Percentiles rank a stretch among this genome's conserved stretches.
Evolutionary conservation across 2,329 filamentous ascomycete species (phyloP).

Genomic region (Aspergillus fijiensis): DNA sequence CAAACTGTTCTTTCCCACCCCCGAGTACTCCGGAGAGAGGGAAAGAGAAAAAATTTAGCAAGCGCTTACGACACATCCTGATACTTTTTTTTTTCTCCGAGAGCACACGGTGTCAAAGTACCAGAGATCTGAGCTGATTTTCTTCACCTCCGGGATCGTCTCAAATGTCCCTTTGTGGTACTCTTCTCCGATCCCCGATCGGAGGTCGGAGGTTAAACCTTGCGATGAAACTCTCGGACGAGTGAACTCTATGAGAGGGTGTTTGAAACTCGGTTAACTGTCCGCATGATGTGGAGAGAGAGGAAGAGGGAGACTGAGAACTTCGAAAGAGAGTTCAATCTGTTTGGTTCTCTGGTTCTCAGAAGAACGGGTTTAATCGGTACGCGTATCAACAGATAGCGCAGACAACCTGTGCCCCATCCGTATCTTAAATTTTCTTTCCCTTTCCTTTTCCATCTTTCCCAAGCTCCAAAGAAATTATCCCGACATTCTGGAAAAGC

Average conservation of each 20-base stretch:
- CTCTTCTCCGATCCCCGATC: slow-evolving; percentile 1
- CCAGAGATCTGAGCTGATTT: not conserved
- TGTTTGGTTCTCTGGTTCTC: not conserved
- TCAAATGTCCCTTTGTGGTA: not conserved
- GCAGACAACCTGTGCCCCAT: not conserved
- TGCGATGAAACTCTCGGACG: not conserved
- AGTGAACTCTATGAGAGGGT: not conserved
- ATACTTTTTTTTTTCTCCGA: not conserved
- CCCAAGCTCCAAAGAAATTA: not conserved
- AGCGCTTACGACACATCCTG: not conserved
- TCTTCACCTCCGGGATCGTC: not conserved
- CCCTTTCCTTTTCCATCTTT: not conserved
- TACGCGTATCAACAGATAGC: not conserved
- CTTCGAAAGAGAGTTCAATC: too few relatives aligned
- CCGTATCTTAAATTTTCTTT: not conserved
- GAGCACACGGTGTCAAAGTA: not conserved
- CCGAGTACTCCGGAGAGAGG: too few relatives aligned
- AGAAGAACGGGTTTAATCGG: not conserved
- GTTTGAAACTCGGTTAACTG: not conserved
- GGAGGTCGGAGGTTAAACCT: not conserved
- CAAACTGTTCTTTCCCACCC: not conserved
- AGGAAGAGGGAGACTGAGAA: too few relatives aligned
- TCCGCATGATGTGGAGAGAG: not conserved
- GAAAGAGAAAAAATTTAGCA: too few relatives aligned
- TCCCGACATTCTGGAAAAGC: slow-evolving; percentile 8